Base-by-base conservation (phyloP, 768 basidiomycete species). In the Amanita inopinata region DNA sequence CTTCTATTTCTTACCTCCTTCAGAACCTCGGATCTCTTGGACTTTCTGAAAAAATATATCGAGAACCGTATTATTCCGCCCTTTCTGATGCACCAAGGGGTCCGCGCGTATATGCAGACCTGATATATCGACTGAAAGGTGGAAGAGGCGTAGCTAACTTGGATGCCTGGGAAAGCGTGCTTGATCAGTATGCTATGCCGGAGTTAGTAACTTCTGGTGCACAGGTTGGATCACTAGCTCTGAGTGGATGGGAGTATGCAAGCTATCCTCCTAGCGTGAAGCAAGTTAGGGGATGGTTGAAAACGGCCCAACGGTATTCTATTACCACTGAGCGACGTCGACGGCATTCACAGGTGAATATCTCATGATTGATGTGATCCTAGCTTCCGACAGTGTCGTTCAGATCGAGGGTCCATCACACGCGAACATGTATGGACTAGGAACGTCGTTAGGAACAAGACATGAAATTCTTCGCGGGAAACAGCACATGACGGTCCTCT, bases 241-340 rank as follows among this genome's bases (percentile, higher is more conserved):
- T 78, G 33, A 58, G 64, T 18, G 86, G 86, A 4, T 93, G 89
- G 91, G 89, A 92, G 52, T 93, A 81, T 61, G 80, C 78, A 0
- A 66, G 74, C 39, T 55, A 56, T 43, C 86, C 92, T 0, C 89
- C 89, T 0, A 76, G 72, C 45, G 56, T 65, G 17, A 68, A 61
- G 49, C 66, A 78, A 54, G 67, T 74, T 2, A 69, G 66, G 33
- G 59, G 56, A 33, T 87, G 82, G 76, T 55, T 88, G 34, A 55
- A 55, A 9, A 53, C 55, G 19, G 53, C 66, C 9, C 49, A 52
- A 53, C 39, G 53, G 51, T 51, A 46, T 14, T 24, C 12, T 10
- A 9, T 9, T 17, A 47, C 39, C 27, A 33, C 36, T 22, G 50
- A 44, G 37, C 48, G 31, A 30, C 58, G 18, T 23, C 50, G 53